Conservation (phyloP, 1,284 basidiomycete genomes). For the Phlebopus sp. region DNA sequence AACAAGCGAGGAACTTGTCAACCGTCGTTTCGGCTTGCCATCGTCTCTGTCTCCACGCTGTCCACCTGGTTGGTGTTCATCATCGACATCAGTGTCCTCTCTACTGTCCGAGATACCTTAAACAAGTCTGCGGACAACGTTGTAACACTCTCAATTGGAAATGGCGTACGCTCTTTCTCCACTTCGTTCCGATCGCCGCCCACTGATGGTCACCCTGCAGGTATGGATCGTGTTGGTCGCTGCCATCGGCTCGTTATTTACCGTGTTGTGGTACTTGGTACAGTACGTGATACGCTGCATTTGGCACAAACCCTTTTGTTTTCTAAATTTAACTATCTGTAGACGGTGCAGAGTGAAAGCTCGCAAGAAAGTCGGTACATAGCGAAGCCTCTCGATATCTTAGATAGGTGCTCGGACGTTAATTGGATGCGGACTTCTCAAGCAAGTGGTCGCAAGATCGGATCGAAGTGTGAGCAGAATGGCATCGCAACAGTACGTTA, state of each 20-base stretch:
- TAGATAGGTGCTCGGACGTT: too few relatives aligned
- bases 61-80: slow-evolving; percentile 51
- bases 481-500: too few relatives aligned
- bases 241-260: not conserved
- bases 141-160: slow-evolving; percentile 44
- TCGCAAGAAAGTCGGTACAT: too few relatives aligned
- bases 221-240: slow-evolving; percentile 1
- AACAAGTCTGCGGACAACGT: slow-evolving; percentile 39
- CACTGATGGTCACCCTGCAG: not conserved
- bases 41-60: slow-evolving; percentile 39
- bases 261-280: too few relatives aligned
- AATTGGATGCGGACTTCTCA: too few relatives aligned
- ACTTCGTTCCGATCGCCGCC: slow-evolving; percentile 6
- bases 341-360: too few relatives aligned
- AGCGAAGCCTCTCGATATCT: too few relatives aligned
- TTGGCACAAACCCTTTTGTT: too few relatives aligned
- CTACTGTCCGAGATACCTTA: slow-evolving; percentile 42
- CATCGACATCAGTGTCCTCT: slow-evolving; percentile 52
- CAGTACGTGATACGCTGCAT: too few relatives aligned
- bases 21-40: slow-evolving; percentile 23
- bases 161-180: slow-evolving; percentile 39
- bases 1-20: slow-evolving; percentile 5
- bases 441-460: too few relatives aligned
- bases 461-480: too few relatives aligned
- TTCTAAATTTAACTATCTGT: too few relatives aligned